Evolutionary conservation across 202 grass and related monocot species (phyloP).

Genomic region (Carex sylvatica): DNA sequence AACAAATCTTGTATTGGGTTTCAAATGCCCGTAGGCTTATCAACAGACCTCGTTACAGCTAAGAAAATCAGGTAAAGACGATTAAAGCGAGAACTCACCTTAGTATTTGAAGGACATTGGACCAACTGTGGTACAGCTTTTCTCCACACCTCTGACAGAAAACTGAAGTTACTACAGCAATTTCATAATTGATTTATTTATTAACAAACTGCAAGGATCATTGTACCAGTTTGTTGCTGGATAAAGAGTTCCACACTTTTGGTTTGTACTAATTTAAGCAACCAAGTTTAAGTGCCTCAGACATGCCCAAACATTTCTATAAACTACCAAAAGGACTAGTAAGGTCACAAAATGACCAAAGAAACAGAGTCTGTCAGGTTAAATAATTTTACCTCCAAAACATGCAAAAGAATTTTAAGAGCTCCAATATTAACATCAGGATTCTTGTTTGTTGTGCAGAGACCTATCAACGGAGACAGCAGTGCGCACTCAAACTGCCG

Average conservation of each 20-base stretch:
- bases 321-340: conserved; percentile 16
- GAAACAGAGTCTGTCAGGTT: not conserved
- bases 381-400: conserved; percentile 64
- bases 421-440: conserved; percentile 78
- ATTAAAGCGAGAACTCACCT: conserved; percentile 52
- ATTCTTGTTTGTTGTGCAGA: conserved; percentile 81
- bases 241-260: not conserved
- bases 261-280: not conserved
- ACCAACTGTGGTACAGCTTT: conserved; percentile 86
- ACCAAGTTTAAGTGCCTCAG: conserved; percentile 13
- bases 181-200: not conserved
- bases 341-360: conserved; percentile 3
- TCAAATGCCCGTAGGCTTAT: not conserved
- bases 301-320: not conserved
- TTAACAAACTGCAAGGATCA: not conserved
- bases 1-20: not conserved
- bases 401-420: conserved; percentile 98
- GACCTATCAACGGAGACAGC: conserved; percentile 75
- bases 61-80: conserved; percentile 36
- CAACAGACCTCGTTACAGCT: not conserved
- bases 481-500: conserved; percentile 79
- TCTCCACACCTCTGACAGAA: conserved; percentile 89
- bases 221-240: not conserved
- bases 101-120: conserved; percentile 84
- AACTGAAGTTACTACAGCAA: conserved; percentile 28